Evolutionary conservation across 306 rosid genomes (phyloP), one percentile per base, ranked within the genome.

Genomic region (Lablab purpureus): DNA sequence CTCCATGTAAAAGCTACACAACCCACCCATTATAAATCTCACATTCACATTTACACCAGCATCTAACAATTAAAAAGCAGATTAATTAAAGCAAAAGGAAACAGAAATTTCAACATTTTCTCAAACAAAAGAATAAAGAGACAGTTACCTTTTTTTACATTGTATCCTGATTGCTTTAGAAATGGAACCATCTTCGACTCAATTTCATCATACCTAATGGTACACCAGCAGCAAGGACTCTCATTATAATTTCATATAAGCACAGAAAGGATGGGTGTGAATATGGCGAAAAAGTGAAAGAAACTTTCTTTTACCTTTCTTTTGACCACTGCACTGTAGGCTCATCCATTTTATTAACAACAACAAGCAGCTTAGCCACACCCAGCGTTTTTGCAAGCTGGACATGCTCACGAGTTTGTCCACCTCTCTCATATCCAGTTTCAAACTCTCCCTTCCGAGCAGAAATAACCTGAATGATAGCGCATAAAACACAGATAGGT

Each of bases 401-500:
- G 77, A 96, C 99, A 45, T 96, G 99, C 64, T 96, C 99, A 80
- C 99, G 98, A 59, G 99, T 96, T 84, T 96, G 99, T 30, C 99
- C 99, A 84, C 99, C 99, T 78, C 90, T 92, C 93, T 96, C 99
- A 75, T 90, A 96, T 67, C 99, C 99, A 60, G 99, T 96, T 85
- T 96, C 99, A 79, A 96, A 96, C 83, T 96, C 99, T 55, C 99
- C 99, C 85, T 93, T 96, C 56, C 99, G 85, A 27, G 99, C 99
- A 88, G 99, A 96, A 74, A 96, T 93, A 62, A 96, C 98, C 99
- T 96, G 63, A 15, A 18, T 43, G 82, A 22, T 17, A 75, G 27
- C 73, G 23, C 47, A 68, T 12, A 77, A 50, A 34, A 21, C 54
- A 32, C 7, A 12, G 49, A 78, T 21, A 73, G 21, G 21, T 8